Evolutionary conservation across 139 green algal genomes (phyloP), one percentile per base, ranked within the genome.

Genomic region (Chlamydomonas incerta): DNA sequence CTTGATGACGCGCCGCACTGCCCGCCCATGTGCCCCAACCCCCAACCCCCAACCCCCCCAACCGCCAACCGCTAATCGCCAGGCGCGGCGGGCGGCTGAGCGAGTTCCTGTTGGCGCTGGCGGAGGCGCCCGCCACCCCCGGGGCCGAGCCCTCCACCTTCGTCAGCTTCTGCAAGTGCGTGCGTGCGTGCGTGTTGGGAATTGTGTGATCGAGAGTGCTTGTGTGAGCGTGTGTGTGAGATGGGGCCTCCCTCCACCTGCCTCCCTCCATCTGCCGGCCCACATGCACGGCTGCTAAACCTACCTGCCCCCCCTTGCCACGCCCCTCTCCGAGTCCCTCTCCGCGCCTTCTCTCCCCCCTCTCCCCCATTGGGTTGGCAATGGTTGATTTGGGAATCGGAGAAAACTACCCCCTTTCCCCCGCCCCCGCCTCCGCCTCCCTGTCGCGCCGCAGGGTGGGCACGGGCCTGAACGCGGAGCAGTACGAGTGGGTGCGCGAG

Each of bases 101-200:
- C 9, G 81, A 97, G 87, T 98, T 90, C 81, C 92, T 98, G 41
- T 73, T 98, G 52, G 95, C 86, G 3, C 88, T 98, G 37, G 81
- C 87, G 1, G 90, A 95, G n/a, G 69, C 58, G 29, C 63, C 68
- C 18, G 72, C 70, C 5, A 74, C 72, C 50, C 33, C 20, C 13
- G 74, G 60, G 14, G 65, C 67, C 8, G 68, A 83, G 35, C 92
- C 87, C 4, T 80, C 74, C 31, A 80, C 62, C 18, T 94, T 93
- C 34, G 55, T 91, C 20, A 89, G 88, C 35, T 96, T 95, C 81
- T 93, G 89, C 82, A 81, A 83, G 87, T 87, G 23, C 1, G 82
- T 23, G 76, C 34, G 47, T 26, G 35, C 18, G 68, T 35, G 68
- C 13, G 20, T 8, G 68, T 31, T 8, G 0, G 35, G 35, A 73